Base-by-base conservation (phyloP, 2,329 filamentous ascomycete genomes). In the Fusarium buxicola region DNA sequence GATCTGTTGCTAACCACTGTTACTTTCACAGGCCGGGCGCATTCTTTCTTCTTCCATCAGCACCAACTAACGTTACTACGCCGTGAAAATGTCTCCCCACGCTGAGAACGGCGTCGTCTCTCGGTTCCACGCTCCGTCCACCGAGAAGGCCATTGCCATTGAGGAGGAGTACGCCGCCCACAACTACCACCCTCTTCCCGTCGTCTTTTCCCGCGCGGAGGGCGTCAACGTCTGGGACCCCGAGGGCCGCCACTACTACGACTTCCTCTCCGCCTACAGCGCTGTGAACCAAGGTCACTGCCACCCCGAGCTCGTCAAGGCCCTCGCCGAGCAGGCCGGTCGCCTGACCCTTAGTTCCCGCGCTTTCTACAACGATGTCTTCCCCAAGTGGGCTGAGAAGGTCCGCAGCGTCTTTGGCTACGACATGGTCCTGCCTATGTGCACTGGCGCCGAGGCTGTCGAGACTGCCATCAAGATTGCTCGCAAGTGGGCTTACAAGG, bases 101-200 rank as follows among this genome's bases (percentile, higher is more conserved):
- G 84, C 85, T 72, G 77, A 85, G 57, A 65, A 69, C 56, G 64
- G 58, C 59, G 51, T 57, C 55, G 60, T 64, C 62, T 78, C 80
- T 45, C 81, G 80, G 67, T 87, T 84, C 81, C 95, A 97, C 80
- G 85, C 92, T 52, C 76, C 91, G 16, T 93, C 94, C 24, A 94
- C 93, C 38, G 81, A 88, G 55, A 83, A 85, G 69, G 94, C 95
- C 70, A 96, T 97, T 76, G 81, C 88, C 49, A 81, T 88, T 49
- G 95, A 99, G 81, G 84, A 92, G 73, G 83, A 91, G 75, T 94
- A 87, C 77, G 95, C 95, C 45, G 95, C 95, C 44, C 95, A 99
- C 86, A 99, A 99, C 84, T 99, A 99, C 84, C 94, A 98, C 79
- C 95, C 95, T 13, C 86, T 99, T 3, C 95, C 95, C 35, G 89